Percentiles rank a stretch among this genome's conserved stretches.
These are phyloP conservation scores for Thelonectria blattea DNA, from an alignment of 2,329 filamentous ascomycete genomes.

Conservation along the genomic window DNA sequence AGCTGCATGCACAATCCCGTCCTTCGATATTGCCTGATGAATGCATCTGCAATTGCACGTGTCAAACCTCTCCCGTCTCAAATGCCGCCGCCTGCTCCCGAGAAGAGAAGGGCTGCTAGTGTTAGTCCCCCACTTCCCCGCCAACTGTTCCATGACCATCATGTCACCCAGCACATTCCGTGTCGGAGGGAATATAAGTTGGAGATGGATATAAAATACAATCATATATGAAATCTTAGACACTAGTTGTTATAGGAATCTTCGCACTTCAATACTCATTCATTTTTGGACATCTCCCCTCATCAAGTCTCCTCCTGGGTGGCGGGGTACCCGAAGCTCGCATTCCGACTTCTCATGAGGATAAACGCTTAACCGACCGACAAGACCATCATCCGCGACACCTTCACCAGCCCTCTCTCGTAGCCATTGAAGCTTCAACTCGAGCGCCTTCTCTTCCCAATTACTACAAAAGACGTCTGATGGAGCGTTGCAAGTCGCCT, in stretches of 20 bases:
- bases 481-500: too few relatives aligned
- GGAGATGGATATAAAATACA: background rate
- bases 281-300: background rate
- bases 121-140: constrained; percentile 10
- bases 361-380: constrained; percentile 38
- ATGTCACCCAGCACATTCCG: background rate
- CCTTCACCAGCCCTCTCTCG: constrained; percentile 18
- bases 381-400: background rate
- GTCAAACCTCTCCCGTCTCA: constrained; percentile 1
- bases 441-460: too few relatives aligned
- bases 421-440: too few relatives aligned
- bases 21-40: too few relatives aligned
- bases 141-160: background rate
- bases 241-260: too few relatives aligned
- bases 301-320: background rate
- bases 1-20: too few relatives aligned
- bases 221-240: too few relatives aligned
- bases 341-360: constrained; percentile 16
- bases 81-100: constrained; percentile 33
- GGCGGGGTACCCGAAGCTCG: background rate
- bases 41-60: too few relatives aligned
- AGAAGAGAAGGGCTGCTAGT: constrained; percentile 5
- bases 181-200: background rate
- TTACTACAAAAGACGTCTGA: too few relatives aligned
- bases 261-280: too few relatives aligned